Evolutionary conservation across 2,329 filamentous ascomycete species (phyloP).

Genomic region (Hortaea werneckii): DNA sequence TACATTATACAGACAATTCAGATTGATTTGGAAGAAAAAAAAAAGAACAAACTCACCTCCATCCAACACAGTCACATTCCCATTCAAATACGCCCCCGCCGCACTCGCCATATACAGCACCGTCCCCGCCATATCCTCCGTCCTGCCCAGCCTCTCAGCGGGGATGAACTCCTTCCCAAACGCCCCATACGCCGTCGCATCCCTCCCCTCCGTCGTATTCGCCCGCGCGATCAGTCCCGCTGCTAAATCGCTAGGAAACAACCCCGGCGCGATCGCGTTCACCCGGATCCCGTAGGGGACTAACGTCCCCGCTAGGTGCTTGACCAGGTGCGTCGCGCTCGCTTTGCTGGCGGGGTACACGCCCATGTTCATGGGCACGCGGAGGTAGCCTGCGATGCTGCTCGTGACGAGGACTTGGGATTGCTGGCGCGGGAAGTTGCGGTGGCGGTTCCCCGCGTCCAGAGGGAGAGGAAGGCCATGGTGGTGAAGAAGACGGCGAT

Average conservation of each 20-base stretch:
- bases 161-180: constrained; percentile 42
- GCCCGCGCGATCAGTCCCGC: constrained; percentile 32
- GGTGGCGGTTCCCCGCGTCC: constrained; percentile 30
- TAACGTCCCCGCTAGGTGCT: constrained; percentile 34
- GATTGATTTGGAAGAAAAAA: no score
- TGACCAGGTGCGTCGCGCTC: constrained; percentile 39
- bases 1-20: no score
- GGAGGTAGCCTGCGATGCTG: constrained; percentile 36
- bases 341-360: constrained; percentile 40
- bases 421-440: constrained; percentile 18
- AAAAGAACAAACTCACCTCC: constrained; percentile 6
- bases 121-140: constrained; percentile 53
- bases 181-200: constrained; percentile 31
- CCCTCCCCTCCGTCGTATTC: constrained; percentile 11
- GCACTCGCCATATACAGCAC: constrained; percentile 55
- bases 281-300: constrained; percentile 36
- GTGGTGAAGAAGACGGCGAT: constrained; percentile 22
- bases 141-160: constrained; percentile 46
- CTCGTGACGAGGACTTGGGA: constrained; percentile 39
- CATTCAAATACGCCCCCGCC: constrained; percentile 58
- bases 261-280: constrained; percentile 42
- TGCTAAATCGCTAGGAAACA: constrained; percentile 57
- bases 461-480: constrained; percentile 33
- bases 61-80: constrained; percentile 45
- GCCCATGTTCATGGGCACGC: constrained; percentile 26